Evolutionary conservation across 495 filamentous ascomycete genomes (phyloP).

Genomic region (Penicillium coprophilum): DNA sequence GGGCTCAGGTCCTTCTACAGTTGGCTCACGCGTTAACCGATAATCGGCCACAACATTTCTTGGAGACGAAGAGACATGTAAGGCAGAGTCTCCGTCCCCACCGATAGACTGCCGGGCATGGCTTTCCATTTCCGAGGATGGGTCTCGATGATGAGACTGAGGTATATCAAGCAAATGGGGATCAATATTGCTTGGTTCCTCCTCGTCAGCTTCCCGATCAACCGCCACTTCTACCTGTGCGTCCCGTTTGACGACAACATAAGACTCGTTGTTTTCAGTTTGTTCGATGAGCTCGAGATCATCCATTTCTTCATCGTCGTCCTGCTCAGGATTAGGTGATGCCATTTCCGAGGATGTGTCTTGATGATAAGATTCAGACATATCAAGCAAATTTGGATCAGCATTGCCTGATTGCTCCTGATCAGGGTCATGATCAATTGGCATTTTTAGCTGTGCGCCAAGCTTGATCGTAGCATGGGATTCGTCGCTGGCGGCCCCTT

Average conservation of each 20-base stretch:
- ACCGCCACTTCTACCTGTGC: not conserved
- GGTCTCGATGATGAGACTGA: not conserved
- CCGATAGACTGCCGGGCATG: not conserved
- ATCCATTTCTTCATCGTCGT: not conserved
- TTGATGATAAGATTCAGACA: not conserved
- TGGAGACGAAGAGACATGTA: not conserved
- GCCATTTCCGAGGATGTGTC: not conserved
- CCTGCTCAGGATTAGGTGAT: conserved; percentile 2
- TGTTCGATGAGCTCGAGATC: conserved; percentile 3
- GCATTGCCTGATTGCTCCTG: not conserved
- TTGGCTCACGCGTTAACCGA: not conserved
- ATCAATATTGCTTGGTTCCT: not conserved
- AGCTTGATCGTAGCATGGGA: no score
- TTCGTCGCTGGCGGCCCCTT: conserved; percentile 1
- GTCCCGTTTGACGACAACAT: not conserved
- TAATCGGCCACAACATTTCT: not conserved
- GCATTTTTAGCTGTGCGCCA: not conserved
- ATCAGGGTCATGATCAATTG: not conserved
- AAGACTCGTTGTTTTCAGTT: not conserved
- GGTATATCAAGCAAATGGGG: not conserved
- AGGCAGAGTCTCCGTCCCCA: not conserved
- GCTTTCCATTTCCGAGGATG: not conserved
- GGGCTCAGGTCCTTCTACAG: not conserved
- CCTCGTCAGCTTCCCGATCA: not conserved
- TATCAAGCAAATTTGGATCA: not conserved